Base-by-base conservation (phyloP, 495 filamentous ascomycete species). In the Neurospora sp. region DNA sequence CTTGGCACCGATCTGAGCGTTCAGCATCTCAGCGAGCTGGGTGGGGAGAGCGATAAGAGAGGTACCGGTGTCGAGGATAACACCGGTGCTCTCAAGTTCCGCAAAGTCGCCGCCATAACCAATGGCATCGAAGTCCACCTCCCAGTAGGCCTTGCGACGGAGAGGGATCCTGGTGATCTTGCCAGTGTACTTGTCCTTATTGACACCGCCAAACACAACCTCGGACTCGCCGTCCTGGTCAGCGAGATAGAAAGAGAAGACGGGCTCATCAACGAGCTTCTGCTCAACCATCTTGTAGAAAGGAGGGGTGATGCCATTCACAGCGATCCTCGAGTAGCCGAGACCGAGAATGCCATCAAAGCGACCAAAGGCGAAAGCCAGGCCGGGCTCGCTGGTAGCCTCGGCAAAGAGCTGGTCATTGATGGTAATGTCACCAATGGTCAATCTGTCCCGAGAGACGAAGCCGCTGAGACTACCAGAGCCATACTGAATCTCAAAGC, bases 81-180 rank as follows among this genome's bases (percentile, higher is more conserved):
- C 91, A 85, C 96, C 96, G 66, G 94, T 97, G 86, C 92, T 88
- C 66, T 97, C 94, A 70, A 98, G 90, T 77, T 96, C 91, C 74
- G 96, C 96, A 74, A 88, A 88, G 73, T 89, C 86, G 20, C 92
- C 87, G 74, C 96, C 96, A 74, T 97, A 95, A 68, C 90, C 88
- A 84, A 99, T 94, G 66, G 93, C 86, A 78, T 98, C 92, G 74
- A 98, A 90, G 76, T 98, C 94, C 37, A 98, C 95, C 87, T 99
- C 96, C 96, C 96, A 99, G 88, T 99, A 99, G 46, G 96, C 96
- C 91, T 98, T 98, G 79, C 96, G 93, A 81, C 96, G 90, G 75
- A 99, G 89, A 69, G 95, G 95, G 75, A 99, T 94, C 79, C 92
- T 94, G 74, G 89, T 93, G 78, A 99, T 87, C 83, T 98, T 91